phyloP scores from a whole-genome alignment of 2,329 filamentous ascomycete genomes.

The Aspergillus terreus region DNA sequence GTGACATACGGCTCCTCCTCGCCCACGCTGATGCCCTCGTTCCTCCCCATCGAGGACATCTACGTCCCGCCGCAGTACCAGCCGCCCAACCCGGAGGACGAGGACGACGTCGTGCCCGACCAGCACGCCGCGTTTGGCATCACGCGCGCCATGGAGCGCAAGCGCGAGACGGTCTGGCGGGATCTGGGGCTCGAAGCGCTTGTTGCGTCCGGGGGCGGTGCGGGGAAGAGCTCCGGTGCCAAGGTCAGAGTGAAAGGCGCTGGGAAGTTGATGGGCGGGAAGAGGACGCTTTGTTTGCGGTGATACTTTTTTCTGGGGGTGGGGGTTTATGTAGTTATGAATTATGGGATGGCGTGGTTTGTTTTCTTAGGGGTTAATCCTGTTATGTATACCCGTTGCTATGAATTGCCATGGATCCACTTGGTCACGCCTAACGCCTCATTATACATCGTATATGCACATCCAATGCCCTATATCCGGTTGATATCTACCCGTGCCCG shows the following conservation, averaged over 20 bases:
- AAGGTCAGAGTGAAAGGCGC: constrained; percentile 24
- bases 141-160: constrained; percentile 56
- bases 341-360: neutral
- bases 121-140: constrained; percentile 67
- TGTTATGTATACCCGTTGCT: too few species aligned
- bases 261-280: constrained; percentile 37
- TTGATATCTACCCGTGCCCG: constrained; percentile 83
- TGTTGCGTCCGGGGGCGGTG: constrained; percentile 16
- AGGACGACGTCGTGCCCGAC: constrained; percentile 64
- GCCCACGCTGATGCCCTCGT: constrained; percentile 35
- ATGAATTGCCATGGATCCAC: neutral
- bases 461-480: constrained; percentile 56
- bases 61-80: constrained; percentile 58
- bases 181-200: constrained; percentile 43
- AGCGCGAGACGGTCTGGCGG: constrained; percentile 54
- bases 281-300: constrained; percentile 35
- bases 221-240: constrained; percentile 7
- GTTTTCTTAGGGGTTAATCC: too few species aligned
- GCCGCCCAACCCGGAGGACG: constrained; percentile 63
- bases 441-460: constrained; percentile 4
- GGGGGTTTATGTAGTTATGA: neutral
- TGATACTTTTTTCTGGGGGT: constrained; percentile 14
- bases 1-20: constrained; percentile 30
- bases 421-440: neutral
- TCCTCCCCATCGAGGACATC: constrained; percentile 57